Percentiles rank a stretch among this genome's conserved stretches.
Conservation (phyloP, 2,329 filamentous ascomycete species). For the Grosmannia clavigera region DNA sequence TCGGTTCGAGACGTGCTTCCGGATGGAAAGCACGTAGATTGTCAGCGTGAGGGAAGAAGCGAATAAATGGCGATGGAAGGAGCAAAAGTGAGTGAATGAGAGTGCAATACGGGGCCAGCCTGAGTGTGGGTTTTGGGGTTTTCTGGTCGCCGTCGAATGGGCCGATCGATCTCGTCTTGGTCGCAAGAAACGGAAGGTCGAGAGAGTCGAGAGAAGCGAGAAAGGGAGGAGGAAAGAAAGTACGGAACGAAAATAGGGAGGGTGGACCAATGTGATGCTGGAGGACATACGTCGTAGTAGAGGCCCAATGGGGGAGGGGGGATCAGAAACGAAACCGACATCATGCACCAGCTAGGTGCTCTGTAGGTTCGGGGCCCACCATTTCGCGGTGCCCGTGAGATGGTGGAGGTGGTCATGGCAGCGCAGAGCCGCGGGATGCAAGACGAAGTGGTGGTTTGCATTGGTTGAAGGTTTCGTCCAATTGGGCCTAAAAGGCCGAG, state of each 20-base stretch:
- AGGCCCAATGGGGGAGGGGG: neutral
- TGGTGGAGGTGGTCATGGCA: neutral
- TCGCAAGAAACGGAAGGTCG: neutral
- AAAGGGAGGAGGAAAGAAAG: neutral
- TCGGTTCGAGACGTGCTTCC: neutral
- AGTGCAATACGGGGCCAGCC: neutral
- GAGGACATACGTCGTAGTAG: neutral
- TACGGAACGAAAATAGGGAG: neutral
- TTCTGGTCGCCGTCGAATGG: neutral
- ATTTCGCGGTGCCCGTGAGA: neutral
- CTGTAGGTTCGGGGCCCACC: neutral
- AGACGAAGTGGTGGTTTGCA: neutral
- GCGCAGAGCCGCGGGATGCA: neutral
- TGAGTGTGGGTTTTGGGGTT: neutral
- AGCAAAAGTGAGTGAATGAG: neutral
- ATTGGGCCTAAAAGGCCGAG: neutral
- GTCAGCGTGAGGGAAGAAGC: neutral
- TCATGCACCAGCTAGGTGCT: neutral
- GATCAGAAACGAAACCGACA: neutral
- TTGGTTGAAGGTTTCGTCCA: neutral
- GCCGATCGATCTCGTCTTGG: neutral
- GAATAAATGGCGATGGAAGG: neutral
- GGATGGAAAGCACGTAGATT: too few species aligned
- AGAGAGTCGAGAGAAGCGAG: neutral
- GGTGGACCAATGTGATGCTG: neutral